Base-by-base conservation (phyloP, 768 basidiomycete species). In the Russula virescens region DNA sequence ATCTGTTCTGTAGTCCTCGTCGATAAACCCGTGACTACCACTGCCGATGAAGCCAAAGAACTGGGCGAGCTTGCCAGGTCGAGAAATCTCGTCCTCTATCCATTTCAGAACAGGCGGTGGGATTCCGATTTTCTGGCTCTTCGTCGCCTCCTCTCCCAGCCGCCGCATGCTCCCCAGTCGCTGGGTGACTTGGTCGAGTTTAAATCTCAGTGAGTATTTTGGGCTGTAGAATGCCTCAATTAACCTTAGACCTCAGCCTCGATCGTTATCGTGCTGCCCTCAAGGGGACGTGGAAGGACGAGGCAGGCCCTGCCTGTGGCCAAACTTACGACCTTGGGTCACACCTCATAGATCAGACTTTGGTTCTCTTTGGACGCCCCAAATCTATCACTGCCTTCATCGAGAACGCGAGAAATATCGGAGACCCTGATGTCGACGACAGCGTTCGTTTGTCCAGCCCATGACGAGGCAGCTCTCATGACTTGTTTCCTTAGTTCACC, bases 211-310 rank as follows among this genome's bases (percentile, higher is more conserved):
- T 88, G 68, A 68, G 84, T 69, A 23, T 48, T 13, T 28, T 34
- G 14, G 50, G 19, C 23, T 40, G 19, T 21, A 38, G 47, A 45
- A 42, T 48, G 31, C 5, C 21, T 31, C 56, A 19, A n/a, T 58
- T 38, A 52, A 9, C 16, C 35, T 40, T 38, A 38, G 50, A 34
- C 49, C 40, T 2, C 58, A 89, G 89, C 71, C 88, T 83, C 71
- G 90, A 91, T 71, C 85, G 91, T 46, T 91, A 83, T 75, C 83
- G 88, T 38, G 78, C 79, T 26, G 77, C 74, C 1, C 71, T 86
- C 35, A 87, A 87, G 68, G 82, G 85, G 14, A 82, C 84, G 0
- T 96, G 92, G 93, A 94, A 93, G 73, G 91, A 93, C 62, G 72
- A 80, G 34, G 77, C 83, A 1, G 75, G 78, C 0, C 83, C 85